These are phyloP conservation scores for Penicillium palitans DNA, from an alignment of 2,329 filamentous ascomycete species.

Conservation along the genomic window DNA sequence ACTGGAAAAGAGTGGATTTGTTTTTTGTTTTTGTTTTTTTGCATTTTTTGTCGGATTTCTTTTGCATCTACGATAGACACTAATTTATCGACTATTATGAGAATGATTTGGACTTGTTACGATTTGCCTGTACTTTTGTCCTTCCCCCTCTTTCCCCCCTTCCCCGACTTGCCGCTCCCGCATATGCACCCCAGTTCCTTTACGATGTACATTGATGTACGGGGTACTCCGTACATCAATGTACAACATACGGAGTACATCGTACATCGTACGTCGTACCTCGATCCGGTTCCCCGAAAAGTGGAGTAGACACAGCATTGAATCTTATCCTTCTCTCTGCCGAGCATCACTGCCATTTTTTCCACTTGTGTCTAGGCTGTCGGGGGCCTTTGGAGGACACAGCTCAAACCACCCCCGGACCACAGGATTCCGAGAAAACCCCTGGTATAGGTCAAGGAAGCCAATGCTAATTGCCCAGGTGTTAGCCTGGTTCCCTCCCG, in stretches of 20 bases:
- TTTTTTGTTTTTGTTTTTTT: background rate
- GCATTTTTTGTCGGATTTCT: background rate
- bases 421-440: background rate
- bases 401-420: background rate
- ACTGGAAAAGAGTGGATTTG: background rate
- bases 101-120: background rate
- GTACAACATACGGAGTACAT: no score
- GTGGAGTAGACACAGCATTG: background rate
- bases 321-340: background rate
- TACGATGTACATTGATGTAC: background rate
- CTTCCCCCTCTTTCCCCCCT: background rate
- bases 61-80: conserved; percentile 1
- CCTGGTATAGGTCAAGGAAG: background rate
- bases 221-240: no score
- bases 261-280: background rate
- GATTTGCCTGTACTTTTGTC: background rate
- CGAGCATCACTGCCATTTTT: background rate
- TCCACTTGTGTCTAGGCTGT: background rate
- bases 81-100: conserved; percentile 1
- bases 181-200: background rate
- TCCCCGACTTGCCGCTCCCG: background rate
- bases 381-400: background rate
- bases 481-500: background rate
- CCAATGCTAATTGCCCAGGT: background rate
- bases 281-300: background rate